Conservation (phyloP, 495 filamentous ascomycete species). For the Trypethelium eluteriae region DNA sequence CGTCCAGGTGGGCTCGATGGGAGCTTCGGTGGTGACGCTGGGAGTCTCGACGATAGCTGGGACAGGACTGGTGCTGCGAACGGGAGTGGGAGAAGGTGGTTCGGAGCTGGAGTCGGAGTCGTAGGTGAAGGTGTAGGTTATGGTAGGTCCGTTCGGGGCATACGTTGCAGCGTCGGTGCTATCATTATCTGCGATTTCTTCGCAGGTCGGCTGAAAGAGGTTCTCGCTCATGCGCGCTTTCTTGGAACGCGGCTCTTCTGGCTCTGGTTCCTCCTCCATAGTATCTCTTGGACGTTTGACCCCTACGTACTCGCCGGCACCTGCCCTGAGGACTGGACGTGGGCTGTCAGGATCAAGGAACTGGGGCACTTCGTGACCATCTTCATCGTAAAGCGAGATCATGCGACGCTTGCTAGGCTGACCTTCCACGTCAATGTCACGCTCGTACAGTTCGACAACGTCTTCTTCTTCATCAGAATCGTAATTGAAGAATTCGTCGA, state of each 20-base stretch:
- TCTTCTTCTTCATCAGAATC: neutral
- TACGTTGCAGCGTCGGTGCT: neutral
- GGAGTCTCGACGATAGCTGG: neutral
- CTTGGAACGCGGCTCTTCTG: neutral
- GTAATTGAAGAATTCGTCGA: constrained; percentile 6
- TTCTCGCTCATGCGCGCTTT: neutral
- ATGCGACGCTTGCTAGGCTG: constrained; percentile 9
- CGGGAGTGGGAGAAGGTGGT: neutral
- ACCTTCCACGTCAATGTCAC: constrained; percentile 1
- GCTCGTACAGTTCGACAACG: constrained; percentile 1
- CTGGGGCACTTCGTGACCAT: neutral
- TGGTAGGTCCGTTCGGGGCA: neutral
- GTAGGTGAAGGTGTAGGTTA: constrained; percentile 1
- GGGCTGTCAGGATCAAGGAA: constrained; percentile 2
- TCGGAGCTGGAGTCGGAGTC: neutral
- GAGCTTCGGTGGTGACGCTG: neutral
- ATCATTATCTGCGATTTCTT: neutral
- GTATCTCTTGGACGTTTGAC: neutral
- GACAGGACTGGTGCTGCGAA: neutral
- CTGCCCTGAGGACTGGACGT: constrained; percentile 1
- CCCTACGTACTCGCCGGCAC: neutral
- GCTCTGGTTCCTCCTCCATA: neutral
- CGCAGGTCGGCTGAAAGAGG: neutral
- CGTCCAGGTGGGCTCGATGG: neutral
- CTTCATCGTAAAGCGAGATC: neutral